These are phyloP conservation scores for Xylaria sp. DNA, from an alignment of 2,329 filamentous ascomycete genomes.

Conservation along the genomic window DNA sequence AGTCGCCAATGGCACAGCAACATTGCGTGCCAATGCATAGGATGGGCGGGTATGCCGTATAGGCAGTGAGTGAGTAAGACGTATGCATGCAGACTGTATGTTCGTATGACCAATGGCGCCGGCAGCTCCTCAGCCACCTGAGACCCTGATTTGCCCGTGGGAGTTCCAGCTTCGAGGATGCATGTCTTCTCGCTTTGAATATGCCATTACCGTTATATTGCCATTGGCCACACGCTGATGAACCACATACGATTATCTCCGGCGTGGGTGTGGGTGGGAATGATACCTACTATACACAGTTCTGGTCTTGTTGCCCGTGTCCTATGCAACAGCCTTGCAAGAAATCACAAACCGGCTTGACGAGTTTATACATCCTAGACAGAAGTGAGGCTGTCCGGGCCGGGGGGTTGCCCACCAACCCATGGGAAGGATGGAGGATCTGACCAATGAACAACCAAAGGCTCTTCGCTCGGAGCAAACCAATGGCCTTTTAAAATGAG, in stretches of 20 bases:
- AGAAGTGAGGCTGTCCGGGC: conserved; percentile 52
- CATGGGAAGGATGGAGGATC: conserved; percentile 37
- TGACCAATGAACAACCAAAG: conserved; percentile 28
- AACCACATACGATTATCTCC: conserved; percentile 48
- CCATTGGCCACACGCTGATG: conserved; percentile 37
- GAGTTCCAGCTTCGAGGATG: conserved; percentile 45
- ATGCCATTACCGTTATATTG: conserved; percentile 21
- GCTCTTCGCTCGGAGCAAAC: conserved; percentile 24
- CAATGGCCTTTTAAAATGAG: conserved; percentile 29
- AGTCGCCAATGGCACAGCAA: conserved; percentile 19
- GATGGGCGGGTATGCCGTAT: conserved; percentile 32
- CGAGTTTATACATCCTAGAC: conserved; percentile 45
- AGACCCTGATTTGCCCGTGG: conserved; percentile 36
- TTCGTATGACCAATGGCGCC: conserved; percentile 36
- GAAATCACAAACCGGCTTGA: conserved; percentile 46
- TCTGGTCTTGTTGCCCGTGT: conserved; percentile 45
- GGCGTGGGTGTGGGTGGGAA: conserved; percentile 45
- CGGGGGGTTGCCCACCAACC: conserved; percentile 45
- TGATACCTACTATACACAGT: conserved; percentile 27
- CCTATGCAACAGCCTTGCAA: conserved; percentile 53
- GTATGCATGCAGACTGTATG: conserved; percentile 12
- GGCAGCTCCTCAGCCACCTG: conserved; percentile 28
- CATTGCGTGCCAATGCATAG: conserved; percentile 17
- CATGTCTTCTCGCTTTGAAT: conserved; percentile 17
- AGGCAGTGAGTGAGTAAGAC: conserved; percentile 13